Evolutionary conservation across 805 yeast genomes (phyloP).

Genomic region (Metschnikowia picachoensis): DNA sequence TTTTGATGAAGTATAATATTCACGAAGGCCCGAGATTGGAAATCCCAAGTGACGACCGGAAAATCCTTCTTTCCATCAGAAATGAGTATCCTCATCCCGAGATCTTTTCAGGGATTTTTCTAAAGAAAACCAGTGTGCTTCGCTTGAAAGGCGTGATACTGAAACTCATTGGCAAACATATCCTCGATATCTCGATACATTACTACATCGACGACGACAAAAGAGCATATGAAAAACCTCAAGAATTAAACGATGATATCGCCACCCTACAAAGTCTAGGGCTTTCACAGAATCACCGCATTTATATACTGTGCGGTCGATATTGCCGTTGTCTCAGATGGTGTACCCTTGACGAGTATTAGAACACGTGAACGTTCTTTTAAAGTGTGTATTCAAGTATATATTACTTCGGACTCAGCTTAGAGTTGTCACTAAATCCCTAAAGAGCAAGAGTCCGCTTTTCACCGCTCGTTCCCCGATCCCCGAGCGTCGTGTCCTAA

Average conservation of each 20-base stretch:
- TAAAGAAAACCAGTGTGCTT: slow-evolving; percentile 26
- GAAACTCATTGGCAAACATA: slow-evolving; percentile 13
- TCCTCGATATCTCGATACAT: slow-evolving; percentile 24
- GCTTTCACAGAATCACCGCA: slow-evolving; percentile 20
- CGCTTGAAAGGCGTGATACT: slow-evolving; percentile 34
- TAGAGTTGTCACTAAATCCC: no score
- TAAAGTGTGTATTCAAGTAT: no score
- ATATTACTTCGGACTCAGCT: no score
- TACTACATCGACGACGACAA: slow-evolving; percentile 23
- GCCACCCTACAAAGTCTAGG: slow-evolving; percentile 25
- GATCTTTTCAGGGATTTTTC: slow-evolving; percentile 18
- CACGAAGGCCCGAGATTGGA: not conserved
- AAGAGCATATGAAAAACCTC: slow-evolving; percentile 11
- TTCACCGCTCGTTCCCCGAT: no score
- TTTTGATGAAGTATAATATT: slow-evolving; percentile 36
- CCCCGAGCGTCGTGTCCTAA: no score
- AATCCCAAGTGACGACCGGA: slow-evolving; percentile 1
- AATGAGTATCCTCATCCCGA: slow-evolving; percentile 1
- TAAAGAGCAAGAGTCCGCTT: no score
- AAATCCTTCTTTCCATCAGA: slow-evolving; percentile 4
- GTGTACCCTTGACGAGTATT: no score
- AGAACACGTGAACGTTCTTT: no score
- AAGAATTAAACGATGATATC: slow-evolving; percentile 27
- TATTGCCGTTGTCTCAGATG: no score
- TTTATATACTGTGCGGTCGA: slow-evolving; percentile 13